Conservation (phyloP, 441 rosid genomes). For the Omphalea diandra region DNA sequence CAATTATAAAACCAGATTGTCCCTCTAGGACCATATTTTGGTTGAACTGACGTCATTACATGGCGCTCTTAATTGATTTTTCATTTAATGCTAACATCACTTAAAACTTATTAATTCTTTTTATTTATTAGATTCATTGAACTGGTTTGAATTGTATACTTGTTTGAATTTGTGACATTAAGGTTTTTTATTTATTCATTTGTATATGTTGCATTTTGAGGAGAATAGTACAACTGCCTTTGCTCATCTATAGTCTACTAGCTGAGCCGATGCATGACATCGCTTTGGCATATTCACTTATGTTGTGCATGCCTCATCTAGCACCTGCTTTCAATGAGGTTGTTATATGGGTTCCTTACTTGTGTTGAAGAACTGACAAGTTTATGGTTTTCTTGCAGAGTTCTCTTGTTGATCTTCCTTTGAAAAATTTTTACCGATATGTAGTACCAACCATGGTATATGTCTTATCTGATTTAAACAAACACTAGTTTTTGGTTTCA, state of each 20-base stretch:
- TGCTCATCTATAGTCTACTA: not conserved
- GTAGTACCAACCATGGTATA: constrained; percentile 85
- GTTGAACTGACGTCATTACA: not conserved
- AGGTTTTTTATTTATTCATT: too few species aligned
- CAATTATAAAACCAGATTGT: too few species aligned
- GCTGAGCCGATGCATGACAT: not conserved
- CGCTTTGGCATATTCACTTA: constrained; percentile 8
- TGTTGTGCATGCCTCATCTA: not conserved
- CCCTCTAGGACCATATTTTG: not conserved
- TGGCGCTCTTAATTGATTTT: not conserved
- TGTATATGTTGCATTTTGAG: too few species aligned
- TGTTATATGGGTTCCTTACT: not conserved
- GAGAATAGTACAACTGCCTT: too few species aligned
- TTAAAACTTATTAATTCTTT: not conserved
- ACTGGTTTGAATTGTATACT: too few species aligned
- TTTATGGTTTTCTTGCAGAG: constrained; percentile 59
- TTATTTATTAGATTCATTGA: too few species aligned
- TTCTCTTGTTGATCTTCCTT: constrained; percentile 97
- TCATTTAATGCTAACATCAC: not conserved
- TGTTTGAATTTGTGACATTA: too few species aligned
- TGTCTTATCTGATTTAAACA: constrained; percentile 17
- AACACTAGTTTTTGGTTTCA: constrained; percentile 26
- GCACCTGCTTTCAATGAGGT: not conserved
- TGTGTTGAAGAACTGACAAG: constrained; percentile 13
- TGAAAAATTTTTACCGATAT: constrained; percentile 98